These are phyloP conservation scores for Picocystis sp. DNA, from an alignment of 163 green algal genomes.

Conservation along the genomic window DNA sequence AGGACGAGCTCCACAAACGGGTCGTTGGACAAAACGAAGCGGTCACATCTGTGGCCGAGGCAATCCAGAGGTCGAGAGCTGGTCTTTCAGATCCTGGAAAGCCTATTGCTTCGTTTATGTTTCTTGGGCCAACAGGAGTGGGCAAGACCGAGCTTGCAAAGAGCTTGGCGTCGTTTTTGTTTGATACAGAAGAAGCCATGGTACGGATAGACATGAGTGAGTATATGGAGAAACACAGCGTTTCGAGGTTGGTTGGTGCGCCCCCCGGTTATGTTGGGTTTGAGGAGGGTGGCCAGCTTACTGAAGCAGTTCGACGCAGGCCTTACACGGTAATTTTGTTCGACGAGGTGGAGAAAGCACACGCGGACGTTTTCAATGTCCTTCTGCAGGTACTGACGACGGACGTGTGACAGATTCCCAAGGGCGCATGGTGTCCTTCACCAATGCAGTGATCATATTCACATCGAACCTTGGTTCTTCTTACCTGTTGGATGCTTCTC, in stretches of 20 bases:
- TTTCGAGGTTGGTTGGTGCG: slow-evolving; percentile 52
- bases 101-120: slow-evolving; percentile 55
- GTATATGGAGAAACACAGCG: slow-evolving; percentile 80
- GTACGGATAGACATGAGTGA: slow-evolving; percentile 76
- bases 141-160: slow-evolving; percentile 42
- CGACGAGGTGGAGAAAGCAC: slow-evolving; percentile 65
- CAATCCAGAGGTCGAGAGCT: slow-evolving; percentile 49
- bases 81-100: slow-evolving; percentile 38
- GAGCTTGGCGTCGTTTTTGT: slow-evolving; percentile 39
- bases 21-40: slow-evolving; percentile 54
- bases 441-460: slow-evolving; percentile 82
- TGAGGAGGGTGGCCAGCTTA: slow-evolving; percentile 46
- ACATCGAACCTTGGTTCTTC: slow-evolving; percentile 64
- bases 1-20: slow-evolving; percentile 63
- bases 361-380: slow-evolving; percentile 82
- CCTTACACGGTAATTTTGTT: slow-evolving; percentile 57
- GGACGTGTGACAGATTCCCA: slow-evolving; percentile 80
- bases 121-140: slow-evolving; percentile 44
- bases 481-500: slow-evolving; percentile 39
- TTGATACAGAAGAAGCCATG: slow-evolving; percentile 42
- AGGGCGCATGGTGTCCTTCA: slow-evolving; percentile 63
- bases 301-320: slow-evolving; percentile 33
- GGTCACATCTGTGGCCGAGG: slow-evolving; percentile 45
- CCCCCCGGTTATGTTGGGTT: slow-evolving; percentile 79
- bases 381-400: slow-evolving; percentile 76